These are phyloP conservation scores for Nannochloropsis oceanica DNA, from an alignment of 108 stramenopile genomes.

Conservation along the genomic window DNA sequence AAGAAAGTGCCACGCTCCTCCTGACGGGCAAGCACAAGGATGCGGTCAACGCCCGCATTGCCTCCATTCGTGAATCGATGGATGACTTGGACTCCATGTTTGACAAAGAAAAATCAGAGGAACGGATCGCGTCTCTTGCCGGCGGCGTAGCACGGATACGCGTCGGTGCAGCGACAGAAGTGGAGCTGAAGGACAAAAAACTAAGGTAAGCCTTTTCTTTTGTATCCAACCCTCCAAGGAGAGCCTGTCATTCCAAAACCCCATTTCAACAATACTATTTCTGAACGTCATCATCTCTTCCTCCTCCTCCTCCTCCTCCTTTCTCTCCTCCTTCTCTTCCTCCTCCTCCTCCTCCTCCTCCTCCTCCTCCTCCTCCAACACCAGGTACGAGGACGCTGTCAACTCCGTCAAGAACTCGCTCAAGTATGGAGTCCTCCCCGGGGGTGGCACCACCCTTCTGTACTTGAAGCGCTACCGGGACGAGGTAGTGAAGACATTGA, in stretches of 20 bases:
- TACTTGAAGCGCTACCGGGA: slow-evolving; percentile 57
- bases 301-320: background rate
- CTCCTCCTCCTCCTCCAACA: background rate
- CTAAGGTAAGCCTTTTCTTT: slow-evolving; percentile 41
- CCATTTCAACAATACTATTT: no score
- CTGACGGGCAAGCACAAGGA: slow-evolving; percentile 75
- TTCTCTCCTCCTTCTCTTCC: background rate
- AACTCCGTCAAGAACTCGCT: slow-evolving; percentile 78
- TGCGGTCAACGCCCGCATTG: slow-evolving; percentile 70
- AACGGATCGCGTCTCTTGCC: slow-evolving; percentile 86
- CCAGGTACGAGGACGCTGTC: slow-evolving; percentile 74
- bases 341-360: background rate
- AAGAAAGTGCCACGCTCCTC: slow-evolving; percentile 82
- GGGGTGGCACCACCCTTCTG: slow-evolving; percentile 75
- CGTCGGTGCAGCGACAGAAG: slow-evolving; percentile 92
- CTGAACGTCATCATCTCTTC: background rate
- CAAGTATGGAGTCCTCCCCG: slow-evolving; percentile 86
- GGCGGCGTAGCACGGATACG: slow-evolving; percentile 92
- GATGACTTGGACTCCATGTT: slow-evolving; percentile 74
- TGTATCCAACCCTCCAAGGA: background rate
- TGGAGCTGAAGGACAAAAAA: slow-evolving; percentile 95
- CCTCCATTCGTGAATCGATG: slow-evolving; percentile 61
- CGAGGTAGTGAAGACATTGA: slow-evolving; percentile 45
- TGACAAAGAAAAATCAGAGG: slow-evolving; percentile 76
- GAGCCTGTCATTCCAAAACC: background rate